Base-by-base conservation (phyloP, 179 eudicot species). In the Sideroxylon spinosum region DNA sequence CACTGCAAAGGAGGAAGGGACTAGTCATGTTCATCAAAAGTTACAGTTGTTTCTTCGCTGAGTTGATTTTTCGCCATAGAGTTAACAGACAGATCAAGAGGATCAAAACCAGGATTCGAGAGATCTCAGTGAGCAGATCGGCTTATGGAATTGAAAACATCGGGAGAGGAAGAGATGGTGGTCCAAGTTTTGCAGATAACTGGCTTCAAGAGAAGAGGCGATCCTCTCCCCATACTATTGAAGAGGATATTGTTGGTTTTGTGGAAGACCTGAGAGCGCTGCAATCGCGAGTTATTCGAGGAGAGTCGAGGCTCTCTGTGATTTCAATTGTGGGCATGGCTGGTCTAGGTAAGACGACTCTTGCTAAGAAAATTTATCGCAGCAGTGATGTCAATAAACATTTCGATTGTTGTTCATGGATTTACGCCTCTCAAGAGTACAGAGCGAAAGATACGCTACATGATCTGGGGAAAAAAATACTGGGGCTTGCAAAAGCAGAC, bases 401-500 rank as follows among this genome's bases (percentile, higher is more conserved):
- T 12, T 77, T 77, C 9, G 72, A 66, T 67, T 28, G 50, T 26
- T 29, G 73, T 16, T 26, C 29, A 6, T 77, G 79, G 79, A 28
- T 77, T 52, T 22, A 25, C 28, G 79, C 67, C 7, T 77, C 79
- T 28, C 71, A 76, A 12, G 71, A 76, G 7, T 76, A 20, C n/a
- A 65, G 71, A 23, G 17, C 14, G 7, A 76, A 19, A 65, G 73
- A 76, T 7, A 48, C 37, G 7, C 29, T 76, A 2, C 1, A 17
- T 44, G 32, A 25, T 22, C 28, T 66, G 1, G 3, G 60, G 26
- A 49, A 26, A 17, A 48, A 17, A 9, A 22, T 66, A 53, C 17
- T 74, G 67, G 53, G 67, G 53, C 23, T 20, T 22, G 49, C 28
- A 6, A 76, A 48, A 32, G 48, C 28, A 67, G 62, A 68, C 17